Evolutionary conservation across 768 basidiomycete species (phyloP).

Genomic region (Xerocomus potaroensis): DNA sequence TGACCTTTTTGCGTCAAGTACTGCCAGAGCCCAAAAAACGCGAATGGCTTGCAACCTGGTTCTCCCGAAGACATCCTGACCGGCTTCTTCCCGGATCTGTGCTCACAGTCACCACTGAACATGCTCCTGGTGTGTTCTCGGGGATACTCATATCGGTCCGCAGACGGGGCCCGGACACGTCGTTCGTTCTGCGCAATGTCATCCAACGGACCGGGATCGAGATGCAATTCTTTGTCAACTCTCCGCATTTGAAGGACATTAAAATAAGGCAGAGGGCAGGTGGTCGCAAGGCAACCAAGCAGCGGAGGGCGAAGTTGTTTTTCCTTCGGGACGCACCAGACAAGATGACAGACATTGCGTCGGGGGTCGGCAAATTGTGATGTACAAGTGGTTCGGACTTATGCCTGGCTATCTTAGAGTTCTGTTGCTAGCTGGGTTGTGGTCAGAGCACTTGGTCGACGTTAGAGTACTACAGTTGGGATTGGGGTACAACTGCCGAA

Average conservation of each 20-base stretch:
- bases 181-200: constrained; percentile 86
- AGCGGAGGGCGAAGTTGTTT: constrained; percentile 76
- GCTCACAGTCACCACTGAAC: constrained; percentile 69
- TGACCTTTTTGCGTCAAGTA: constrained; percentile 65
- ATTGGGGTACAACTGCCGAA: too few relatives aligned
- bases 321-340: constrained; percentile 79
- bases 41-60: constrained; percentile 60
- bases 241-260: constrained; percentile 85
- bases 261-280: constrained; percentile 65
- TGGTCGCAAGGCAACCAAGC: constrained; percentile 42
- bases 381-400: too few relatives aligned
- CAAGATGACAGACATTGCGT: constrained; percentile 76
- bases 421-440: background rate
- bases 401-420: too few relatives aligned
- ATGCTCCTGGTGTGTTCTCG: constrained; percentile 80
- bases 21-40: constrained; percentile 68
- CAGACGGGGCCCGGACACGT: constrained; percentile 80
- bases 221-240: constrained; percentile 84
- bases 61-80: constrained; percentile 64
- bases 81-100: constrained; percentile 83
- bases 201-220: constrained; percentile 90
- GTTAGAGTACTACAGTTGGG: too few relatives aligned
- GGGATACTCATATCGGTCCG: constrained; percentile 85
- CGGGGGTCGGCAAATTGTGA: constrained; percentile 34
- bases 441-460: background rate